These are phyloP conservation scores for Klebsormidium nitens DNA, from an alignment of 139 green algal genomes.

Conservation along the genomic window DNA sequence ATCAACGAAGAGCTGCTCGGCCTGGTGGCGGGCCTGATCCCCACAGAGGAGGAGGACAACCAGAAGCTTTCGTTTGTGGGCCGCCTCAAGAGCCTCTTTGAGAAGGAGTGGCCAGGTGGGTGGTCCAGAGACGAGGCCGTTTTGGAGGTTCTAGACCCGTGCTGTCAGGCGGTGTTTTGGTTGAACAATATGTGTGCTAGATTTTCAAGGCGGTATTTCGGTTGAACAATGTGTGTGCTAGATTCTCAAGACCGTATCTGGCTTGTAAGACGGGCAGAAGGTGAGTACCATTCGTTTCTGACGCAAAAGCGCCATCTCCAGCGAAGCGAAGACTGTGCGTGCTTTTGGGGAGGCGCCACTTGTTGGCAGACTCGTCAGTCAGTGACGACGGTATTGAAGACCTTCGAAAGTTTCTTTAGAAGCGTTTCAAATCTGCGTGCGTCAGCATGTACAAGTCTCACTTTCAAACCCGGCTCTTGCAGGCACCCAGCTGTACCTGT, in stretches of 20 bases:
- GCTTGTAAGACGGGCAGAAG: too few species aligned
- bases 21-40: constrained; percentile 14
- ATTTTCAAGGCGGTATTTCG: background rate
- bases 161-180: background rate
- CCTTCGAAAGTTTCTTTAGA: background rate
- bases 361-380: background rate
- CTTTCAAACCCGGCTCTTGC: background rate
- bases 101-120: background rate
- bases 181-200: background rate
- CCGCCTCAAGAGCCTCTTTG: constrained; percentile 5
- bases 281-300: too few species aligned
- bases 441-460: background rate
- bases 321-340: background rate
- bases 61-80: background rate
- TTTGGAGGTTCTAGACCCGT: background rate
- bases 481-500: constrained; percentile 35
- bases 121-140: too few species aligned
- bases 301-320: background rate
- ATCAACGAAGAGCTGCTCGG: constrained; percentile 11
- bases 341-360: too few species aligned
- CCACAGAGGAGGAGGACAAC: constrained; percentile 14
- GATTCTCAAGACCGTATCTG: background rate
- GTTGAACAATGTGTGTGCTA: background rate
- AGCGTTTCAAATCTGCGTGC: background rate
- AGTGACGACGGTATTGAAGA: background rate